phyloP scores from a whole-genome alignment of 169 alveolate species.

The Cryptosporidium ubiquitum region DNA sequence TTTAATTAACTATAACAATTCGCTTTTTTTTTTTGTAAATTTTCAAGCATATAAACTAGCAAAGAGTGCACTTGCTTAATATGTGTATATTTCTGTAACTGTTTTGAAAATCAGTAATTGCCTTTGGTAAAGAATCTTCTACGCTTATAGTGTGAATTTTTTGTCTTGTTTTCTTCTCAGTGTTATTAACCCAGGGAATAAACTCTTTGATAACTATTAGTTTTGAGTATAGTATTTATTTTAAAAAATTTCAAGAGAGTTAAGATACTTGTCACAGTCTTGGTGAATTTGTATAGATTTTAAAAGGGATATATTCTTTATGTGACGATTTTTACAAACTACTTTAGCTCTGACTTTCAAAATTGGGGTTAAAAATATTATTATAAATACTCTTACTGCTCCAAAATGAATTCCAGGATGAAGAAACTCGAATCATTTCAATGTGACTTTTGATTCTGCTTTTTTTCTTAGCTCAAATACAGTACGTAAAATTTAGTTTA shows the following conservation, averaged over 20 bases:
- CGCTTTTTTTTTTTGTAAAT: too few relatives aligned
- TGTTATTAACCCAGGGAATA: slow-evolving; percentile 7
- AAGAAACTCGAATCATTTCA: slow-evolving; percentile 49
- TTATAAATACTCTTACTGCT: background rate
- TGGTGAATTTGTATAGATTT: slow-evolving; percentile 10
- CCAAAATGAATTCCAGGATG: slow-evolving; percentile 71
- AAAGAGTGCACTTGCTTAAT: background rate
- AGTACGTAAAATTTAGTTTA: slow-evolving; percentile 73
- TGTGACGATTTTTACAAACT: background rate
- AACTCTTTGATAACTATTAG: background rate
- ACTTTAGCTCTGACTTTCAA: slow-evolving; percentile 8
- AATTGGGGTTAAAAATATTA: slow-evolving; percentile 13
- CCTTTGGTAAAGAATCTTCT: slow-evolving; percentile 19
- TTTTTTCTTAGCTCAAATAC: slow-evolving; percentile 28
- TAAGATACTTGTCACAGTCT: background rate
- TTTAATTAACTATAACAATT: too few relatives aligned
- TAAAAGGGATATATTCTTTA: background rate
- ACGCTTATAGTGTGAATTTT: background rate
- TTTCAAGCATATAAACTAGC: background rate
- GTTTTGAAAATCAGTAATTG: slow-evolving; percentile 18
- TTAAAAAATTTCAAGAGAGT: background rate
- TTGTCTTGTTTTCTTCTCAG: slow-evolving; percentile 3
- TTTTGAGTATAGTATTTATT: background rate
- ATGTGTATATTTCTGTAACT: slow-evolving; percentile 16
- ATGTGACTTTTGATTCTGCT: slow-evolving; percentile 74